Conservation (phyloP, 164 flowering plant genomes). For the Macadamia integrifolia region DNA sequence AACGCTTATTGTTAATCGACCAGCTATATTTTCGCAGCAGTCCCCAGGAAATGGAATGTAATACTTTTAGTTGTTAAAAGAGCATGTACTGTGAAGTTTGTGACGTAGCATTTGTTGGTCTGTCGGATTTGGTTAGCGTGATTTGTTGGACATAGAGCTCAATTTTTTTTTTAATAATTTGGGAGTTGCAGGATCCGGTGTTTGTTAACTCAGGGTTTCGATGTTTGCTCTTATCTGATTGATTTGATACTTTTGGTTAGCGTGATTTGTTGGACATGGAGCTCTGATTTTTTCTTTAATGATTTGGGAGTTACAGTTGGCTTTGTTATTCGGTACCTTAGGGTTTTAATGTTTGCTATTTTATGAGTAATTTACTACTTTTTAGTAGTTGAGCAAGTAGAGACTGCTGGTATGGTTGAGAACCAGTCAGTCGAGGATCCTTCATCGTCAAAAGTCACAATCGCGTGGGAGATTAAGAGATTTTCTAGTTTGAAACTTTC, state of each 20-base stretch:
- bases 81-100: conserved; percentile 2
- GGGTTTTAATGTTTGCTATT: conserved; percentile 10
- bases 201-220: too few species aligned
- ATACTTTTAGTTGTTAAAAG: neutral
- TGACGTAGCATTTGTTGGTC: conserved; percentile 5
- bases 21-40: conserved; percentile 65
- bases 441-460: conserved; percentile 46
- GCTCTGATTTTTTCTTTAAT: conserved; percentile 1
- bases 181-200: too few species aligned
- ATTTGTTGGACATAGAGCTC: neutral
- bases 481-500: conserved; percentile 64
- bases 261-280: neutral
- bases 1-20: conserved; percentile 83
- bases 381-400: conserved; percentile 41
- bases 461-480: conserved; percentile 53
- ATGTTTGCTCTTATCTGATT: too few species aligned
- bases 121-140: neutral
- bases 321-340: conserved; percentile 4
- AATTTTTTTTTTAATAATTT: too few species aligned
- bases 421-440: conserved; percentile 66
- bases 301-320: neutral
- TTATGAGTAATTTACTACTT: conserved; percentile 1
- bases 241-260: too few species aligned
- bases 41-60: conserved; percentile 78
- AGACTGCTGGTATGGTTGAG: conserved; percentile 49